These are phyloP conservation scores for Vitis riparia DNA, from an alignment of 164 flowering plant genomes.

Conservation along the genomic window DNA sequence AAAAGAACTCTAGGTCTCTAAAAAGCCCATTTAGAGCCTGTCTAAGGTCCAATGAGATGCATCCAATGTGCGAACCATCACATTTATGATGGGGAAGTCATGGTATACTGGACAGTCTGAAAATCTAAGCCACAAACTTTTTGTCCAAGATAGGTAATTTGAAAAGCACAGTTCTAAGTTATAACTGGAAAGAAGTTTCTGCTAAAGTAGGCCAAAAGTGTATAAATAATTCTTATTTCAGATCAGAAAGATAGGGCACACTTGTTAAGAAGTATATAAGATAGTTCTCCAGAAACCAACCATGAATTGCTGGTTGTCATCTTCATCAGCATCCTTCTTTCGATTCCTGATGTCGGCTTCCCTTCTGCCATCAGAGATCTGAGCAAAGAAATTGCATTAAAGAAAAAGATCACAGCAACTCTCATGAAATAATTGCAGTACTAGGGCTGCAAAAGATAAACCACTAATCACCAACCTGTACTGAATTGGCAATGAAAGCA, in stretches of 20 bases:
- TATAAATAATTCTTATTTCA: neutral
- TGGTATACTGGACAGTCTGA: no score
- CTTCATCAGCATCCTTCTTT: constrained; percentile 79
- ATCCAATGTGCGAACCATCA: no score
- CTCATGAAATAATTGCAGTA: neutral
- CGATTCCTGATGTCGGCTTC: constrained; percentile 68
- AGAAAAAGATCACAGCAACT: neutral
- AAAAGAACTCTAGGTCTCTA: no score
- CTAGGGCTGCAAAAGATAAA: neutral
- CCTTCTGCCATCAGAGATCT: constrained; percentile 83
- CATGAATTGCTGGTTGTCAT: constrained; percentile 58
- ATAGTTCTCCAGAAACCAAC: constrained; percentile 34
- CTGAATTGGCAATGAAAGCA: constrained; percentile 95
- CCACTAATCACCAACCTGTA: constrained; percentile 58
- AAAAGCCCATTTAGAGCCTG: no score
- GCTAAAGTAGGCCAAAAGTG: neutral
- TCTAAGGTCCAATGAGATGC: no score
- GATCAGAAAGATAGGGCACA: neutral
- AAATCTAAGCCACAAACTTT: no score
- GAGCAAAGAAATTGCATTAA: constrained; percentile 9
- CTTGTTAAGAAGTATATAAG: neutral
- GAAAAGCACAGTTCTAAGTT: neutral
- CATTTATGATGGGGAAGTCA: no score
- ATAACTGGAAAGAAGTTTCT: neutral
- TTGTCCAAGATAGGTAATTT: no score